Evolutionary conservation across 2,329 filamentous ascomycete genomes (phyloP), one percentile per base, ranked within the genome.

Genomic region (Trichoderma atroviride): DNA sequence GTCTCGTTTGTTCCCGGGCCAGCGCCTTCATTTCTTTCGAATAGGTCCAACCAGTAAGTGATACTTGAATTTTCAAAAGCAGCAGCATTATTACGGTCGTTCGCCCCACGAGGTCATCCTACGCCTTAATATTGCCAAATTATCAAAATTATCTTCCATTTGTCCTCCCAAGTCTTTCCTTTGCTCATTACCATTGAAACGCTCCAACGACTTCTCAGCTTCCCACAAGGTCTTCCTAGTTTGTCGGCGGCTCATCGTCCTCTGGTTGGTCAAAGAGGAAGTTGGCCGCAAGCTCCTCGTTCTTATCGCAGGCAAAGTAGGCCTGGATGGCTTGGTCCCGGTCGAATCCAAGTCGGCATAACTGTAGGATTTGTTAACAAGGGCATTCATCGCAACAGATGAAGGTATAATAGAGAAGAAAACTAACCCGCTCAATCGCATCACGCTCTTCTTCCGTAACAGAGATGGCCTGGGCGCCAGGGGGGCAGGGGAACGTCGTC

Each of bases 301-400:
- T 98, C 88, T 98, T 99, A 82, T 99, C 96, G 81, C 96, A 99
- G 40, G 96, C 96, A 79, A 99, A 99, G 83, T 98, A 99, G 31
- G 96, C 96, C 83, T 99, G 95, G 74, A 98, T 97, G 63, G 96
- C 96, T 75, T 94, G 89, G 75, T 98, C 94, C 70, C 94, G 90
- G 75, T 95, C 90, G 79, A 99, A 99, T 43, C 96, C 96, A 56
- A 99, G 89, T 72, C 92, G 91, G 83, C 93, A 97, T 77, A 99
- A 86, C 92, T 97, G 73, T 16, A 40, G 13, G 14, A 52, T 69
- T 29, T 11, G 53, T 53, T 52, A 62, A 70, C 71, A n/a, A 55
- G 68, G 47, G 56, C 60, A 29, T 22, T 10, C 13, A 35, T 11
- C 27, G 27, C 19, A 24, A 13, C 53, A 43, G n/a, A 52, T 22